Evolutionary conservation across 2,329 filamentous ascomycete species (phyloP), one percentile per base, ranked within the genome.

Genomic region (Meredithiella fracta): DNA sequence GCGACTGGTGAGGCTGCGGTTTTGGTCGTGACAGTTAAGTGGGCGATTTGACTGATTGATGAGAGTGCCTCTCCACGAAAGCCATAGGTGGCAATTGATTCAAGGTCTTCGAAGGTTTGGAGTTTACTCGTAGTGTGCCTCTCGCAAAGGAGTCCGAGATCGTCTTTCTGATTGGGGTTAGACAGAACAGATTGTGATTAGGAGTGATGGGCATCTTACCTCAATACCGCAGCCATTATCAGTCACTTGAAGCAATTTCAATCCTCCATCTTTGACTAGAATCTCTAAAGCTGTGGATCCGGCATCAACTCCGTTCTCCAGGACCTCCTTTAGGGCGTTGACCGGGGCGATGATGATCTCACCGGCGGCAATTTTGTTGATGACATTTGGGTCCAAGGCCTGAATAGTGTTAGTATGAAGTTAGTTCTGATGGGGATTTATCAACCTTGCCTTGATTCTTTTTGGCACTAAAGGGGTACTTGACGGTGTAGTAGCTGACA

Each of bases 281-380:
- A 98, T 83, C 65, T 98, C 92, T 49, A 98, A 72, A 1, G 84
- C 81, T 0, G 92, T 97, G 2, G 92, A 86, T 3, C 92, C 91
- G n/a, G 94, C 92, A 69, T 98, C 94, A 15, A 98, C 89, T 3
- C 92, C 85, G 64, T 98, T 98, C 67, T 98, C 92, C 11, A 98
- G 89, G 52, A 98, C 73, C 67, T 98, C 92, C 69, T 98, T 98
- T 57, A 98, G 70, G 2, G 94, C 92, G 68, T 98, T 88, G 26
- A 96, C 89, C 0, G 92, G 94, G 1, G 92, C 91, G 51, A 98
- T 89, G 59, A 98, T 98, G 63, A 98, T 98, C 68, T 98, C 92
- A 20, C 92, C 92, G 0, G 92, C 92, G 0, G 92, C 92, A 62
- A 98, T 98, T 68, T 97, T 98, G 73, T 97, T 98, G 61, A 98